These are phyloP conservation scores for Excoecaria cochinchinensis DNA, from an alignment of 345 rosid genomes.

Conservation along the genomic window DNA sequence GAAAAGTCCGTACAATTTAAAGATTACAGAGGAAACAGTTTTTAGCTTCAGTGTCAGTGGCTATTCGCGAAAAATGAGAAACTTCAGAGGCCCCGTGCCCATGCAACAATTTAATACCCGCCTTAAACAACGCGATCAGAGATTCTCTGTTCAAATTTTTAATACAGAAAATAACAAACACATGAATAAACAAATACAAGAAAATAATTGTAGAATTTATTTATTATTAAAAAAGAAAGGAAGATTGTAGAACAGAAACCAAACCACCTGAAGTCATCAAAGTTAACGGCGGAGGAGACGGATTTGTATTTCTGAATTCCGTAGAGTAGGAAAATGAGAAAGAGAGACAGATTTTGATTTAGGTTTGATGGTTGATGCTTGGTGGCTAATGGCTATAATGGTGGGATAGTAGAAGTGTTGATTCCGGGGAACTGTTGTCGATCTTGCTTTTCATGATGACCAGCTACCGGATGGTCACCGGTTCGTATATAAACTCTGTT, in stretches of 20 bases:
- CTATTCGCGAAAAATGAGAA: conserved; percentile 25
- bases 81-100: background rate
- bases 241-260: background rate
- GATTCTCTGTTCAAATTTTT: conserved; percentile 40
- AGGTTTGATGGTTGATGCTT: background rate
- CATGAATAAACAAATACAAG: background rate
- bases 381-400: conserved; percentile 21
- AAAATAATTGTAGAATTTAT: background rate
- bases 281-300: conserved; percentile 2
- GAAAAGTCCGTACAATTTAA: background rate
- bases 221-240: no score
- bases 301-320: background rate
- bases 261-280: background rate
- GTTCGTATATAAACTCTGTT: background rate
- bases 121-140: conserved; percentile 27
- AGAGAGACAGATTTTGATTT: background rate
- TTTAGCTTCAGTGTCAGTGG: background rate
- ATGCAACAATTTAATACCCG: conserved; percentile 15
- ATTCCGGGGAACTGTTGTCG: conserved; percentile 13
- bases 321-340: background rate
- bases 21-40: background rate
- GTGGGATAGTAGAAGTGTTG: conserved; percentile 18
- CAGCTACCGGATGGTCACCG: conserved; percentile 39
- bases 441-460: conserved; percentile 14
- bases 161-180: background rate